These are phyloP conservation scores for Fusarium pilosicola DNA, from an alignment of 2,329 filamentous ascomycete species.

Conservation along the genomic window DNA sequence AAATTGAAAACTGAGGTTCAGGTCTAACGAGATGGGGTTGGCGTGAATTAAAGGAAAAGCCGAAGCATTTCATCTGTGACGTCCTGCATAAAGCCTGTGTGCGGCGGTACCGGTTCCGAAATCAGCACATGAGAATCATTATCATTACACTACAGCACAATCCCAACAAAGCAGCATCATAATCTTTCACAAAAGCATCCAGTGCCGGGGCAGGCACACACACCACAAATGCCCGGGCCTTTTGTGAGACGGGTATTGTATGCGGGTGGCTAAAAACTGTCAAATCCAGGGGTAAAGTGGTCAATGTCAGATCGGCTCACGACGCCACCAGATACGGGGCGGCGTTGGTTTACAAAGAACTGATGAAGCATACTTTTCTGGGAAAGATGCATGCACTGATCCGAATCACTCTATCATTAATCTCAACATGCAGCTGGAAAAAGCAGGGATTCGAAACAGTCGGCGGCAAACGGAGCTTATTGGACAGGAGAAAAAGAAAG, in stretches of 20 bases:
- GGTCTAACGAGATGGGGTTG: conserved; percentile 9
- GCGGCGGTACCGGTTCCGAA: neutral
- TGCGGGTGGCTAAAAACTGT: conserved; percentile 20
- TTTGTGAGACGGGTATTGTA: conserved; percentile 4
- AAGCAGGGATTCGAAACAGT: neutral
- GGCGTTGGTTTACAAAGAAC: neutral
- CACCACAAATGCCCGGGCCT: neutral
- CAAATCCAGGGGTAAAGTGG: conserved; percentile 9
- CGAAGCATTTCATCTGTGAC: neutral
- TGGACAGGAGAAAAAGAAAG: neutral
- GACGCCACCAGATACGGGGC: neutral
- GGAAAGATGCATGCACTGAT: neutral
- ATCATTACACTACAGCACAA: neutral
- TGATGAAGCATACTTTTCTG: neutral
- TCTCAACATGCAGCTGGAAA: neutral
- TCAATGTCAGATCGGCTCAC: neutral
- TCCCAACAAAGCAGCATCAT: no score
- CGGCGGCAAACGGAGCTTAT: neutral
- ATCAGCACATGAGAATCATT: neutral
- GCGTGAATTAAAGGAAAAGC: conserved; percentile 24
- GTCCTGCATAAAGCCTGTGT: conserved; percentile 4
- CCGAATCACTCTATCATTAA: neutral
- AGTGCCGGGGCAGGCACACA: neutral
- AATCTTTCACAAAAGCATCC: neutral
- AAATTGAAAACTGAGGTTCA: neutral